Evolutionary conservation across 2,329 filamentous ascomycete species (phyloP), one percentile per base, ranked within the genome.

Genomic region (Aspergillus eucalypticola): DNA sequence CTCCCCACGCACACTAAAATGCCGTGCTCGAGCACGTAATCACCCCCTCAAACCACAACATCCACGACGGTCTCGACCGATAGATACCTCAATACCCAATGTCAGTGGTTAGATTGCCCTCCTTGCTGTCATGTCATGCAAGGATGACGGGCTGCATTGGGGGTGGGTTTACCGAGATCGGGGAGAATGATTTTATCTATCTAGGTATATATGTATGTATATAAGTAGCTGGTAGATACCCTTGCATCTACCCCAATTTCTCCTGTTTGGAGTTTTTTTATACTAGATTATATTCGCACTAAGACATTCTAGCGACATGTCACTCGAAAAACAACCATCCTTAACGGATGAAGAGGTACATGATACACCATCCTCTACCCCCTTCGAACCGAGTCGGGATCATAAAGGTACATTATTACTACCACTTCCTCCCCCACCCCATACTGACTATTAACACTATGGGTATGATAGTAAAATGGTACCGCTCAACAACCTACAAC

Each of bases 401-500:
- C 32, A 63, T 8, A 59, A 54, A 61, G 63, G 63, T 61, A 60
- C 23, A 10, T 21, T 17, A 6, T 8, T 23, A 23, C 23, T 11
- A 23, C 59, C 32, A 25, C 7, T 5, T 5, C 4, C 11, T 5
- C 17, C 29, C 15, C 44, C n/a, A 25, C n/a, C 27, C 7, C 25
- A 27, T 2, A 27, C 25, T 3, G 25, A 27, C 25, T 27, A 27
- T 7, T 27, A 25, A 25, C 2, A 25, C 23, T 8, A 1, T 8
- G 23, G 1, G 1, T 25, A 25, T 8, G 1, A 25, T 8, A 25
- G 25, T 85, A 19, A 86, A 83, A 81, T 90, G 88, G 88, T 84
- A 90, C 69, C 85, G 87, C 25, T 88, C 87, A 1, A 90, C 88
- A 0, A 88, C 89, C 66, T 91, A 86, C 77, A 91, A 91, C 76